Conservation (phyloP, 305 asterid species). For the Fraxinus velutina region DNA sequence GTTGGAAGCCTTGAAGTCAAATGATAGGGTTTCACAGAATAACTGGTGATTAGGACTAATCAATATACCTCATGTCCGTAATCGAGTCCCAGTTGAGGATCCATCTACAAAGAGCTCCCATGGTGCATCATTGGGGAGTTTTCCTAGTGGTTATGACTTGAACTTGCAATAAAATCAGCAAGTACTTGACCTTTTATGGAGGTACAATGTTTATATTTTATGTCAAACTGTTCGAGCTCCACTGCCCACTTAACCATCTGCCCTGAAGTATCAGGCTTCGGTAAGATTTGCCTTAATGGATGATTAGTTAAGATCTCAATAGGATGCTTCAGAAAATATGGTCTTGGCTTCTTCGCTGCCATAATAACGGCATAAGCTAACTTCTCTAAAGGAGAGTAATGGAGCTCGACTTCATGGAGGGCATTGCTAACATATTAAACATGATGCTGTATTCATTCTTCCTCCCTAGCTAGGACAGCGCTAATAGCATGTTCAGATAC, state of each 20-base stretch:
- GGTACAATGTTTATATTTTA: background rate
- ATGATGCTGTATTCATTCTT: no score
- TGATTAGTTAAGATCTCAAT: background rate
- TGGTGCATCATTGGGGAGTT: background rate
- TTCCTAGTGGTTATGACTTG: background rate
- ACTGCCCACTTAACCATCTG: background rate
- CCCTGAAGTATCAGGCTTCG: background rate
- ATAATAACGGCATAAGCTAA: background rate
- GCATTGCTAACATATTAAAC: no score
- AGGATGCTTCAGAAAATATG: background rate
- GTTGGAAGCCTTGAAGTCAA: no score
- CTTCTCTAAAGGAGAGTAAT: background rate
- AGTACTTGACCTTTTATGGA: background rate
- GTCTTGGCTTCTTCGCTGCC: background rate
- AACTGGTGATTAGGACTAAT: no score
- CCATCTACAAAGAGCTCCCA: background rate
- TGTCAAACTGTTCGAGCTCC: background rate
- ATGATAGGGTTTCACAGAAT: background rate
- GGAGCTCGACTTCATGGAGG: background rate
- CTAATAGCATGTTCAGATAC: no score
- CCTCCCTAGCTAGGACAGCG: no score
- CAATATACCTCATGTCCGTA: no score
- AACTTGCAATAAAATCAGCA: background rate
- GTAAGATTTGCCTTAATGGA: background rate
- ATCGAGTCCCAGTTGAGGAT: background rate